Percentiles rank a stretch among this genome's conserved stretches.
These are phyloP conservation scores for Hibiscus trionum DNA, from an alignment of 345 rosid species.

Conservation along the genomic window DNA sequence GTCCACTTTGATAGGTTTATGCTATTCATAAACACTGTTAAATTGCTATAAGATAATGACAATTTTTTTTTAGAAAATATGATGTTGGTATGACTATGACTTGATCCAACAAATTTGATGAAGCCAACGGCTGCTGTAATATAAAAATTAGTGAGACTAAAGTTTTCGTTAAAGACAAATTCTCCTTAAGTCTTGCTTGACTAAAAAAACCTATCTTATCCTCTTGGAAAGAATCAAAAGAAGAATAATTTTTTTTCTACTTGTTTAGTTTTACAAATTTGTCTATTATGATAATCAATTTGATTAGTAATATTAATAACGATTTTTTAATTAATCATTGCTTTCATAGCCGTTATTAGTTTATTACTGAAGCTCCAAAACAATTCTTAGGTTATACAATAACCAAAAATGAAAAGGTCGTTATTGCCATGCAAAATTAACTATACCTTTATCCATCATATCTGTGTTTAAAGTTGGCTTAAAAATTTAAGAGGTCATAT, in stretches of 20 bases:
- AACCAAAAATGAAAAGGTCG: neutral
- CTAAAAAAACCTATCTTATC: neutral
- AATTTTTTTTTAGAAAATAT: neutral
- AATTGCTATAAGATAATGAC: neutral
- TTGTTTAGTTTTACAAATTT: neutral
- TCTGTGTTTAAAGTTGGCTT: too few relatives aligned
- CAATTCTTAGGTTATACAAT: neutral
- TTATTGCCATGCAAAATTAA: neutral
- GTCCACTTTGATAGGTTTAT: neutral
- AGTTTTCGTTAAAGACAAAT: neutral
- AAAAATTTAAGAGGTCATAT: too few relatives aligned
- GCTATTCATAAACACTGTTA: neutral
- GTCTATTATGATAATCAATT: neutral
- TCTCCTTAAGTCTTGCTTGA: neutral
- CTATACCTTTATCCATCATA: too few relatives aligned
- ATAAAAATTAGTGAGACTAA: neutral
- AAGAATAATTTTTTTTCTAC: neutral
- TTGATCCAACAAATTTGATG: neutral
- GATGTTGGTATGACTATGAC: neutral
- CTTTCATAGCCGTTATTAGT: neutral
- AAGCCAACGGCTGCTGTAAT: neutral
- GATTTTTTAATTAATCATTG: too few relatives aligned
- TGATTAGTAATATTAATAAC: neutral
- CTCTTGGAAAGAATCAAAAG: neutral
- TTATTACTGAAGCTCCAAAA: neutral